A percentile compares a stretch with the other conserved stretches of the same genome.
phyloP scores from a whole-genome alignment of 2,329 filamentous ascomycete species.

The Emmonsia crescens region DNA sequence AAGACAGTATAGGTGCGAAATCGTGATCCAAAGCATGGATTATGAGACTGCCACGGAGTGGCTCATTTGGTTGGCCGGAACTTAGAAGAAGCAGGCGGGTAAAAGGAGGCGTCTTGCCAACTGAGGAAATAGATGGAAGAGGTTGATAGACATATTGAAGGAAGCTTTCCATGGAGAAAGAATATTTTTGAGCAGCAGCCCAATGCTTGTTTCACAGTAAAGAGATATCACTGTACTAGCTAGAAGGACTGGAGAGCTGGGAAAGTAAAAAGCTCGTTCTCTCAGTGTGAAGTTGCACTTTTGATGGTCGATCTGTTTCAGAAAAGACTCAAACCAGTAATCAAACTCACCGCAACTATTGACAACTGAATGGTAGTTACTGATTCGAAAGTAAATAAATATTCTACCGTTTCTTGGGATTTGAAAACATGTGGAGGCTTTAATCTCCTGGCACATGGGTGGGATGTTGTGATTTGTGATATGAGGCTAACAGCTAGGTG shows the following conservation, averaged over 20 bases:
- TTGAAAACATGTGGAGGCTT: background rate
- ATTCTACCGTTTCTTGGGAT: background rate
- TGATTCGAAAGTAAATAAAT: background rate
- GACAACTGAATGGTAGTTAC: background rate
- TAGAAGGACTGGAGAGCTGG: background rate
- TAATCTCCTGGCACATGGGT: background rate
- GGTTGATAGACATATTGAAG: background rate
- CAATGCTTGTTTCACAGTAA: background rate
- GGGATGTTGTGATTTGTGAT: background rate
- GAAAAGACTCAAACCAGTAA: background rate
- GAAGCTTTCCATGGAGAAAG: background rate
- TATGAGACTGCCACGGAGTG: background rate
- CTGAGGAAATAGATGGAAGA: background rate
- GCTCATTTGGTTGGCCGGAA: conserved; percentile 1
- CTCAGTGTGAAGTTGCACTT: background rate
- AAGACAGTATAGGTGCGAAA: background rate
- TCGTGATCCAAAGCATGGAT: background rate
- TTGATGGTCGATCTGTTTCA: background rate
- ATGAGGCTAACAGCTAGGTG: background rate
- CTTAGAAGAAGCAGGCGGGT: conserved; percentile 2
- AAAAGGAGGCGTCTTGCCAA: conserved; percentile 2
- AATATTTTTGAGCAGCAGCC: background rate
- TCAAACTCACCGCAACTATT: background rate
- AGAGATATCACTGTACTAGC: background rate
- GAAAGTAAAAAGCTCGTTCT: background rate